These are phyloP conservation scores for Dillenia turbinata DNA, from an alignment of 164 flowering plant species.

Conservation along the genomic window DNA sequence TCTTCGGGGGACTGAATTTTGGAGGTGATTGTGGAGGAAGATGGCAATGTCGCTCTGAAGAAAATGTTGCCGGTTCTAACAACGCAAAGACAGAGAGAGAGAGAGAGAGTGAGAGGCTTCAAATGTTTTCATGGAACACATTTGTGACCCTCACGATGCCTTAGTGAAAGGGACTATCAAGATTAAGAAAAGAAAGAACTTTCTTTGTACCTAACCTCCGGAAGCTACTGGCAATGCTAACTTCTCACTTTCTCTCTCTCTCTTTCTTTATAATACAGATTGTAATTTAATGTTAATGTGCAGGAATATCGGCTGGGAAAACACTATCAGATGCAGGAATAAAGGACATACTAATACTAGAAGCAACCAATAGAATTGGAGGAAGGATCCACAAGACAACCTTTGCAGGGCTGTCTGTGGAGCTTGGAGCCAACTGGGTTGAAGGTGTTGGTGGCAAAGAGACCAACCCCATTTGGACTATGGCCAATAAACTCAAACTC, in stretches of 20 bases:
- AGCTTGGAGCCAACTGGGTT: constrained; percentile 45
- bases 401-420: constrained; percentile 34
- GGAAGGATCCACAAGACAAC: constrained; percentile 28
- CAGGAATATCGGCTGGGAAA: constrained; percentile 36
- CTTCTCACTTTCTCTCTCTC: background rate
- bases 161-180: too few species aligned
- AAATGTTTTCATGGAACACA: too few species aligned
- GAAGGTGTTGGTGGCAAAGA: constrained; percentile 31
- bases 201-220: background rate
- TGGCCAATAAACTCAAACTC: constrained; percentile 32
- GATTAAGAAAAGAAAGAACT: too few species aligned
- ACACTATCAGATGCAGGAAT: constrained; percentile 31
- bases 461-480: constrained; percentile 30
- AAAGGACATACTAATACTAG: constrained; percentile 33
- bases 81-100: too few species aligned
- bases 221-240: background rate
- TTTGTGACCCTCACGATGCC: too few species aligned
- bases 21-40: too few species aligned
- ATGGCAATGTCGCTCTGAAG: too few species aligned
- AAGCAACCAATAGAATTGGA: constrained; percentile 32
- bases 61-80: too few species aligned
- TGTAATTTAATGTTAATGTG: background rate
- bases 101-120: too few species aligned
- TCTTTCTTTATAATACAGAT: background rate
- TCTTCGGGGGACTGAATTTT: too few species aligned